A percentile compares a stretch with the other conserved stretches of the same genome.
These are phyloP conservation scores for Mucor sp. DNA, from an alignment of 371 early-diverging fungal genomes.

Conservation along the genomic window DNA sequence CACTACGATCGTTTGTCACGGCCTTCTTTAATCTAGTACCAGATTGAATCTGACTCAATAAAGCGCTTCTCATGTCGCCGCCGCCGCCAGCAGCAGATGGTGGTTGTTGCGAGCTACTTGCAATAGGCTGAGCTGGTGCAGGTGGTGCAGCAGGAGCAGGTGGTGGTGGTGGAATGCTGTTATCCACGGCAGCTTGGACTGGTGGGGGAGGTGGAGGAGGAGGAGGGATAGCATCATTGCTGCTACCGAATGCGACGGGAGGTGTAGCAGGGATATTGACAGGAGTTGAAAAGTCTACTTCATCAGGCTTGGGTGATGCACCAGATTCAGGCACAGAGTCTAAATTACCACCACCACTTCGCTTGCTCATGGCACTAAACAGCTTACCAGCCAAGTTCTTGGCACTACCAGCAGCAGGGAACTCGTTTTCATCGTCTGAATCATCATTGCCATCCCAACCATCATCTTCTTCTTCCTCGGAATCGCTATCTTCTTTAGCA, in stretches of 20 bases:
- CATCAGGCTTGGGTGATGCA: constrained; percentile 22
- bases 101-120: constrained; percentile 9
- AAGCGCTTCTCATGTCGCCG: constrained; percentile 34
- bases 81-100: constrained; percentile 21
- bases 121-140: constrained; percentile 18
- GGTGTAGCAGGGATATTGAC: constrained; percentile 2
- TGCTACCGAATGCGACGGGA: constrained; percentile 16
- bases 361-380: constrained; percentile 43
- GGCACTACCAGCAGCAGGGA: constrained; percentile 56
- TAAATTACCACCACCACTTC: constrained; percentile 3
- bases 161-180: constrained; percentile 18
- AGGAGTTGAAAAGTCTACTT: constrained; percentile 2
- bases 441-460: constrained; percentile 43
- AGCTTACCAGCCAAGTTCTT: constrained; percentile 49
- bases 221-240: constrained; percentile 1
- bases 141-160: constrained; percentile 23
- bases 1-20: constrained; percentile 48
- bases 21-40: constrained; percentile 39
- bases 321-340: constrained; percentile 8
- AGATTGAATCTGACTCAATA: constrained; percentile 46
- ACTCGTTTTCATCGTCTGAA: constrained; percentile 47
- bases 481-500: constrained; percentile 33
- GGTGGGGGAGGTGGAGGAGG: constrained; percentile 25
- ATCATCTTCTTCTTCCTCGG: constrained; percentile 44
- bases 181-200: background rate